Base-by-base conservation (phyloP, 2,329 filamentous ascomycete genomes). In the Fusarium sp. region DNA sequence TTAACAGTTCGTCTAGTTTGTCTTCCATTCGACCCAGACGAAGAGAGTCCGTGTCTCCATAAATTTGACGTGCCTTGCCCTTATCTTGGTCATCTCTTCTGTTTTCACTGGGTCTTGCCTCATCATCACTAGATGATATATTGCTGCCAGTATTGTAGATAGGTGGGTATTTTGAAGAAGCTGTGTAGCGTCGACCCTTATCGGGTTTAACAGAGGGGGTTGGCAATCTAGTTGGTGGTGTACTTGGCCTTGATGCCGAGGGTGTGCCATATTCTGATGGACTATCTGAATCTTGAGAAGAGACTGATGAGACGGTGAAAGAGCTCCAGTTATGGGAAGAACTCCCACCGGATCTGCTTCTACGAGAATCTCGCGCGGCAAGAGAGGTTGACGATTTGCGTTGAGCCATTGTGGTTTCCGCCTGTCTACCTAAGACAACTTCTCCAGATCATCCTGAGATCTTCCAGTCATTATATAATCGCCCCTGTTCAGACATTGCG, bases 321-420 rank as follows among this genome's bases (percentile, higher is more conserved):
- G 2, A n/a, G 32, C 6, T 3, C 6, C 2, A 6, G 13, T 4
- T 16, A 1, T 11, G 32, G 4, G 3, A 6, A 10, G n/a, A 24
- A 16, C 3, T 7, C 25, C 22, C 5, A 2, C 5, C 2, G 6
- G 7, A 9, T 2, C 30, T 9, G 7, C 9, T 11, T 6, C 13
- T 16, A 3, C 10, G 7, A 34, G 2, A 13, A 27, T 2, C 9
- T 6, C 5, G 11, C 9, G 8, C 6, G 8, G n/a, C 9, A 8
- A 20, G 12, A 7, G 30, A 27, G 11, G 2, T 15, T 15, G 6
- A 38, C 9, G 10, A 12, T 11, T 8, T 27, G 22, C 18, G 8
- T 9, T n/a, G 13, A n/a, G 24, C 24, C 48, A 52, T 52, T 27
- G 16, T 2, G 22, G 3, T 22, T 44, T 16, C 0, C 4, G 20